A percentile compares a stretch with the other conserved stretches of the same genome.
Conservation (phyloP, 345 rosid genomes). For the Chamaenerion angustifolium region DNA sequence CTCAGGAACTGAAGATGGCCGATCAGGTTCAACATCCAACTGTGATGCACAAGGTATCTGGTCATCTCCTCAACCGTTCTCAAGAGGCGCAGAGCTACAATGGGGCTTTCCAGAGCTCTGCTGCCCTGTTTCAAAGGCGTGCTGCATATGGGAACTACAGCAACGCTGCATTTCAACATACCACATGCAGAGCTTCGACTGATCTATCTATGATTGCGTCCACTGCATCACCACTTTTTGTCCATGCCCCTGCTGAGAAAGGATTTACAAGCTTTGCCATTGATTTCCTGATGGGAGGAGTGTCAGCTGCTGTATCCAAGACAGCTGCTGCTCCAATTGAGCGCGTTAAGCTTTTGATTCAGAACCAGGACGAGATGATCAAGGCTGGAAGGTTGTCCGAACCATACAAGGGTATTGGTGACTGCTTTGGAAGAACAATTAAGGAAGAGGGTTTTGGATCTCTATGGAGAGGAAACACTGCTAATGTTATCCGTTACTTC, state of each 20-base stretch:
- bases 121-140: slow-evolving; percentile 37
- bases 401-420: slow-evolving; percentile 77
- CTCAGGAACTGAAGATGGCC: slow-evolving; percentile 29
- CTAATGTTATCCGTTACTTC: slow-evolving; percentile 82
- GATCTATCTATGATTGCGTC: slow-evolving; percentile 27
- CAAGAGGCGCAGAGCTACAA: slow-evolving; percentile 23
- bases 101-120: slow-evolving; percentile 31
- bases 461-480: slow-evolving; percentile 91
- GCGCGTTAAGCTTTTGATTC: slow-evolving; percentile 80
- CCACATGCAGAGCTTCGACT: slow-evolving; percentile 10
- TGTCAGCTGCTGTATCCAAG: slow-evolving; percentile 78
- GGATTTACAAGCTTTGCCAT: slow-evolving; percentile 49
- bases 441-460: slow-evolving; percentile 48
- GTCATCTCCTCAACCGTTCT: slow-evolving; percentile 38
- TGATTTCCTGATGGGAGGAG: slow-evolving; percentile 84
- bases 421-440: slow-evolving; percentile 56
- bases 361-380: slow-evolving; percentile 84
- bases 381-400: slow-evolving; percentile 60
- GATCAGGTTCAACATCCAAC: slow-evolving; percentile 65
- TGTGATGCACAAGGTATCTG: slow-evolving; percentile 54
- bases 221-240: slow-evolving; percentile 32
- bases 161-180: slow-evolving; percentile 2
- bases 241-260: slow-evolving; percentile 64
- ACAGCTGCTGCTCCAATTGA: slow-evolving; percentile 85
- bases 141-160: slow-evolving; percentile 9